These are phyloP conservation scores for Leccinum variicolor DNA, from an alignment of 768 basidiomycete species.

Conservation along the genomic window DNA sequence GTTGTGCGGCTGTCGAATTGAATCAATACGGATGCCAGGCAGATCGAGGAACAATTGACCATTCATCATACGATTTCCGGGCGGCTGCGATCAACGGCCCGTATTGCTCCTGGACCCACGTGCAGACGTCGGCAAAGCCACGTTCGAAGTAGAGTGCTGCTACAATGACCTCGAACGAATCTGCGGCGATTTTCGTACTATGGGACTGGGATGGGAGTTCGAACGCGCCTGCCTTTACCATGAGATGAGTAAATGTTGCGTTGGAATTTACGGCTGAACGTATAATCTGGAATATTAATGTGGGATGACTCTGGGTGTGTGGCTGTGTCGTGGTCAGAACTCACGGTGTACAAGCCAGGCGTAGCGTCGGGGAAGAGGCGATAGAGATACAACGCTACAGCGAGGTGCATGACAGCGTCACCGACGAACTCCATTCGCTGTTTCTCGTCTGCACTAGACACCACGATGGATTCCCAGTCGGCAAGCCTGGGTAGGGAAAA, in stretches of 20 bases:
- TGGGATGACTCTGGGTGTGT: background rate
- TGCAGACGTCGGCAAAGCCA: constrained; percentile 35
- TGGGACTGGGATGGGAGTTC: constrained; percentile 18
- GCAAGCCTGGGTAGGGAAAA: constrained; percentile 26
- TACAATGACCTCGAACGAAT: constrained; percentile 46
- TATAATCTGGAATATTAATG: constrained; percentile 22
- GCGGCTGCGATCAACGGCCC: constrained; percentile 35
- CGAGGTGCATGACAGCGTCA: constrained; percentile 44
- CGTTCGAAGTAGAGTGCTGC: constrained; percentile 41
- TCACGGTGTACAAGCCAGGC: constrained; percentile 37
- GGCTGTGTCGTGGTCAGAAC: background rate
- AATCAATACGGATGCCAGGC: constrained; percentile 3
- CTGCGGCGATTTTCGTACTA: constrained; percentile 39
- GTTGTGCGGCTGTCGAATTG: constrained; percentile 9
- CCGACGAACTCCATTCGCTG: constrained; percentile 48
- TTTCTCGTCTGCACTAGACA: constrained; percentile 28
- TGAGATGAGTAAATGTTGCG: constrained; percentile 36
- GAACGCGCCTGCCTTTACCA: constrained; percentile 33
- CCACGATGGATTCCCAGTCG: constrained; percentile 29
- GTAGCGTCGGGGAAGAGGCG: constrained; percentile 29
- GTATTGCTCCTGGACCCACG: constrained; percentile 40
- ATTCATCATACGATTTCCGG: constrained; percentile 25
- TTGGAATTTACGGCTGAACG: constrained; percentile 31
- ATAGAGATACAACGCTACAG: constrained; percentile 39
- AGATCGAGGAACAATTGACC: constrained; percentile 13